phyloP scores from a whole-genome alignment of 352 stramenopile species.

The Globisporangium canariense region DNA sequence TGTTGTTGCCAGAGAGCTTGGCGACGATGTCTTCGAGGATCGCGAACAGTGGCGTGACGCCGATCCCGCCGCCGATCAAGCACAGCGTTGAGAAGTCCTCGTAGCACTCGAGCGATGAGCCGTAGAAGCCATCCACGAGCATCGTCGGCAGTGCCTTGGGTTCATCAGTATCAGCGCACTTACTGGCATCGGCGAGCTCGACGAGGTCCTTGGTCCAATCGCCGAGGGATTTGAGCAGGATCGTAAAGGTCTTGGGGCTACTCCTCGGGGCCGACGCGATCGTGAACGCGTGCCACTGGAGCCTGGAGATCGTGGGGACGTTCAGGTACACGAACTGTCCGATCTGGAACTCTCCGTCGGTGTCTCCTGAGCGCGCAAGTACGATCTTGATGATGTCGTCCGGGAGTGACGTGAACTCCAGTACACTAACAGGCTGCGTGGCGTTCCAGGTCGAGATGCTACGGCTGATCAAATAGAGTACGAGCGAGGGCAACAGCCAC shows the following conservation, averaged over 20 bases:
- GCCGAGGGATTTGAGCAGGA: conserved; percentile 48
- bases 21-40: conserved; percentile 51
- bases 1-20: background rate
- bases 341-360: conserved; percentile 30
- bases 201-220: conserved; percentile 49
- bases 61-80: conserved; percentile 47
- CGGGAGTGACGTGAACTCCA: conserved; percentile 27
- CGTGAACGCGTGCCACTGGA: conserved; percentile 64
- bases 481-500: conserved; percentile 47
- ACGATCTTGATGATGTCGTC: conserved; percentile 48
- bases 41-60: conserved; percentile 45
- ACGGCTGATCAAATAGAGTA: conserved; percentile 50
- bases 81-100: conserved; percentile 41
- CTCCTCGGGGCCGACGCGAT: conserved; percentile 44
- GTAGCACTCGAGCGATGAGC: conserved; percentile 37
- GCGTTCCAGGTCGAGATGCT: conserved; percentile 44
- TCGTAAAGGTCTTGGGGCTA: conserved; percentile 32
- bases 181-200: conserved; percentile 23
- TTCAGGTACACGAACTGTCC: conserved; percentile 62
- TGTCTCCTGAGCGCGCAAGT: conserved; percentile 22
- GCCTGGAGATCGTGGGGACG: conserved; percentile 45
- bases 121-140: conserved; percentile 65
- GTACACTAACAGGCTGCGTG: conserved; percentile 29
- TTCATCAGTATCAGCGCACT: background rate
- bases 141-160: conserved; percentile 24